Evolutionary conservation across 1,139 yeast species (phyloP).

Genomic region (Blastobotrys serpentis): DNA sequence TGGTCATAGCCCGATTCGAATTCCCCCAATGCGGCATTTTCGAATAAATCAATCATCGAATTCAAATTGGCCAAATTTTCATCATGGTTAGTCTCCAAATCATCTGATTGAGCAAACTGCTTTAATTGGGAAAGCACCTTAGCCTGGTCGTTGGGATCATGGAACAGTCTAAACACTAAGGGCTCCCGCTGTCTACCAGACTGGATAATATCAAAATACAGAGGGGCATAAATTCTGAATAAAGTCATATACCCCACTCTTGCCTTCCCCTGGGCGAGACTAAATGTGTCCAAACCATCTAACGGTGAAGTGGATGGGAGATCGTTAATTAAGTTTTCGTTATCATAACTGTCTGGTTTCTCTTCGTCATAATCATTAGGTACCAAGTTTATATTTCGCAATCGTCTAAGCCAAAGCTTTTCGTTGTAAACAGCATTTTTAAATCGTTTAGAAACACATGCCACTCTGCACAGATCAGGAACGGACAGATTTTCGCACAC

Average conservation of each 20-base stretch:
- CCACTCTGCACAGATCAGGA: constrained; percentile 30
- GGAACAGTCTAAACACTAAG: constrained; percentile 27
- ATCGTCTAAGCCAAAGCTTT: constrained; percentile 52
- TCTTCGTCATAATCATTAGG: constrained; percentile 20
- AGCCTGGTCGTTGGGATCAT: constrained; percentile 36
- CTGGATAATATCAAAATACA: constrained; percentile 32
- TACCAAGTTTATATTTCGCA: constrained; percentile 47
- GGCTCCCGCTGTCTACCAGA: constrained; percentile 27
- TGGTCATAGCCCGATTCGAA: constrained; percentile 58
- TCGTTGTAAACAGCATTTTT: constrained; percentile 38
- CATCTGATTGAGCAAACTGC: constrained; percentile 43
- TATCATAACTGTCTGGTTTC: constrained; percentile 28
- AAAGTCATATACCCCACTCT: constrained; percentile 25
- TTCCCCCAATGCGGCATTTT: constrained; percentile 69
- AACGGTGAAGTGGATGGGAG: constrained; percentile 17
- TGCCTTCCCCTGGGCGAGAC: constrained; percentile 24
- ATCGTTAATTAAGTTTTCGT: constrained; percentile 23
- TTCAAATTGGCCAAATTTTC: constrained; percentile 49
- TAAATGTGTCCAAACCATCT: constrained; percentile 25
- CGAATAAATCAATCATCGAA: constrained; percentile 67
- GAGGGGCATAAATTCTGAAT: constrained; percentile 28
- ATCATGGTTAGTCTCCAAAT: constrained; percentile 39
- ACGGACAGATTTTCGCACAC: constrained; percentile 29
- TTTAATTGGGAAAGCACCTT: constrained; percentile 31
- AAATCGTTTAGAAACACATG: constrained; percentile 40